Conservation (phyloP, 257 asterid species). For the Striga asiatica region DNA sequence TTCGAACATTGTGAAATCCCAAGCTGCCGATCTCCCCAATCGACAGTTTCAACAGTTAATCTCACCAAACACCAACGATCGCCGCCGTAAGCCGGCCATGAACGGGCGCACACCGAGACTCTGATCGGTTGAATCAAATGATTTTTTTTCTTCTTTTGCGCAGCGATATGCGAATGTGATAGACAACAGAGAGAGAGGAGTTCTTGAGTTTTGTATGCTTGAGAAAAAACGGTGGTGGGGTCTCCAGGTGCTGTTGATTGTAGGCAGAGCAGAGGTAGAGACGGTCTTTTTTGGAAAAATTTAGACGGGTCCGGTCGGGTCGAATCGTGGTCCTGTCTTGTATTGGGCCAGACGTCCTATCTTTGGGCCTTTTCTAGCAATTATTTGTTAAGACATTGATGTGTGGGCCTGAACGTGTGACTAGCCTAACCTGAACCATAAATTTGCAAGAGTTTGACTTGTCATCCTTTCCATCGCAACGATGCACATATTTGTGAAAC, state of each 20-base stretch:
- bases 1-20: constrained; percentile 34
- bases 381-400: background rate
- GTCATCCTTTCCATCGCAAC: background rate
- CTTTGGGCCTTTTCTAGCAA: background rate
- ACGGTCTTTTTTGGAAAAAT: constrained; percentile 23
- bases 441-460: background rate
- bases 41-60: constrained; percentile 21
- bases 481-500: background rate
- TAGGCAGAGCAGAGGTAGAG: constrained; percentile 7
- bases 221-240: constrained; percentile 24
- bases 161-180: constrained; percentile 3
- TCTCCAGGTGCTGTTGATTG: constrained; percentile 31
- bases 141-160: background rate
- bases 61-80: constrained; percentile 19
- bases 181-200: background rate
- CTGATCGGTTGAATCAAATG: constrained; percentile 13
- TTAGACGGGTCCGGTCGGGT: constrained; percentile 8
- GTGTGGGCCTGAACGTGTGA: too few species aligned
- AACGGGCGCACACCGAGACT: background rate
- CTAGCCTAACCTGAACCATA: background rate
- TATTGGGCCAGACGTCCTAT: background rate
- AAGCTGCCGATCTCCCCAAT: constrained; percentile 16
- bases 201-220: background rate
- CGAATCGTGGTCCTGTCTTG: background rate
- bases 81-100: constrained; percentile 21